These are phyloP conservation scores for Boletus edulis DNA, from an alignment of 768 basidiomycete genomes.

Conservation along the genomic window DNA sequence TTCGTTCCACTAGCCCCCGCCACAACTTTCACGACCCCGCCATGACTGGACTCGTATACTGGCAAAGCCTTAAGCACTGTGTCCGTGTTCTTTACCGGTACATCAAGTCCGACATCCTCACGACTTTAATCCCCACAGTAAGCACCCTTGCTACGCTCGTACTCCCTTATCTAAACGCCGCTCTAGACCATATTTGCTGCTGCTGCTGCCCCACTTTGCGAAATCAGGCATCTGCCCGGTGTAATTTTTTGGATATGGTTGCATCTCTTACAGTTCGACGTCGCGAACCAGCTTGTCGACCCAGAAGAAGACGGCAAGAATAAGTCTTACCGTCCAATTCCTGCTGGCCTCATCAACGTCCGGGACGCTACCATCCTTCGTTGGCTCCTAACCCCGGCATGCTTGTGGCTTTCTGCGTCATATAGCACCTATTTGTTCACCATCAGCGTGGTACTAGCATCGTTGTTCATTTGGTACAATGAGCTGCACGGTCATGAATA, in stretches of 20 bases:
- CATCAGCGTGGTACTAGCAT: constrained; percentile 30
- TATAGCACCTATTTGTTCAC: constrained; percentile 32
- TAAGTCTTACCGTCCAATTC: constrained; percentile 45
- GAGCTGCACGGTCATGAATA: constrained; percentile 28
- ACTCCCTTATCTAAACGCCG: neutral
- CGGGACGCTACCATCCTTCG: constrained; percentile 36
- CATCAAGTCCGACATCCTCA: constrained; percentile 25
- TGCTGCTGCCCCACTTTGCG: constrained; percentile 32
- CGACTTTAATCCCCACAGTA: constrained; percentile 29
- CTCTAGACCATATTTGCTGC: constrained; percentile 34
- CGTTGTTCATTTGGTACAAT: constrained; percentile 37
- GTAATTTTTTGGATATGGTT: constrained; percentile 45
- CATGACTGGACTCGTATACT: constrained; percentile 18
- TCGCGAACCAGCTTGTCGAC: constrained; percentile 41
- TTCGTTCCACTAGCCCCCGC: neutral
- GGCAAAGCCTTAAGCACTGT: constrained; percentile 8
- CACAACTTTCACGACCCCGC: constrained; percentile 19
- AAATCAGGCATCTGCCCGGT: constrained; percentile 20
- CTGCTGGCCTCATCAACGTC: constrained; percentile 41
- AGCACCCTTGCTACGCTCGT: neutral
- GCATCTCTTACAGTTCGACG: constrained; percentile 44
- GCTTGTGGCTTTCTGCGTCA: constrained; percentile 35
- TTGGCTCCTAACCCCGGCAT: constrained; percentile 35
- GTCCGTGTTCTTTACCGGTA: constrained; percentile 22
- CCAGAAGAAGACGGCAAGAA: constrained; percentile 44